Percentiles rank a stretch among this genome's conserved stretches.
Conservation (phyloP, 768 basidiomycete species). For the Lenzites betulinus region DNA sequence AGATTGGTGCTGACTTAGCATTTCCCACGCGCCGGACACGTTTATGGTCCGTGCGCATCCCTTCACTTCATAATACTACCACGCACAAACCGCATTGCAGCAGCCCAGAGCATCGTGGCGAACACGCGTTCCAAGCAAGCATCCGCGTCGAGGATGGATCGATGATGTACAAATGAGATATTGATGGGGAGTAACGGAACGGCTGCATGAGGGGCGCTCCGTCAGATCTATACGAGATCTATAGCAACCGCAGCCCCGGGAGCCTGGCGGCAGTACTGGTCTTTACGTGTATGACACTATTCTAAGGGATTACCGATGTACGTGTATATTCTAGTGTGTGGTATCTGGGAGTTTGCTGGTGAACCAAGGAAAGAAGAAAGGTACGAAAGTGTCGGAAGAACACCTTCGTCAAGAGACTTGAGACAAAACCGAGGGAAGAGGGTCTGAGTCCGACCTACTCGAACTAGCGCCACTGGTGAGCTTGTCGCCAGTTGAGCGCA, state of each 20-base stretch:
- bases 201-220: background rate
- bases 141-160: background rate
- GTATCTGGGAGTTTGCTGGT: too few species aligned
- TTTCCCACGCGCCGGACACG: constrained; percentile 20
- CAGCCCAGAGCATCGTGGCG: background rate
- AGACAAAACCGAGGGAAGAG: background rate
- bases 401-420: background rate
- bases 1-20: constrained; percentile 30
- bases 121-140: background rate
- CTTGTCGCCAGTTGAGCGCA: constrained; percentile 21
- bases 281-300: too few species aligned
- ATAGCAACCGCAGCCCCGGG: too few species aligned
- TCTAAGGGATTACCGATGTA: too few species aligned
- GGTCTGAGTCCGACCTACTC: background rate
- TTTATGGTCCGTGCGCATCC: constrained; percentile 21
- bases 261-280: too few species aligned
- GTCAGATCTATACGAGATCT: background rate
- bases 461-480: constrained; percentile 12
- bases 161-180: background rate
- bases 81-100: constrained; percentile 17
- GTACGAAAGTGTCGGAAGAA: background rate
- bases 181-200: background rate
- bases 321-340: too few species aligned
- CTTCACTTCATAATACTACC: constrained; percentile 6
- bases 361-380: too few species aligned